Conservation (phyloP, 2,329 filamentous ascomycete species). For the Trichoderma citrinoviride region DNA sequence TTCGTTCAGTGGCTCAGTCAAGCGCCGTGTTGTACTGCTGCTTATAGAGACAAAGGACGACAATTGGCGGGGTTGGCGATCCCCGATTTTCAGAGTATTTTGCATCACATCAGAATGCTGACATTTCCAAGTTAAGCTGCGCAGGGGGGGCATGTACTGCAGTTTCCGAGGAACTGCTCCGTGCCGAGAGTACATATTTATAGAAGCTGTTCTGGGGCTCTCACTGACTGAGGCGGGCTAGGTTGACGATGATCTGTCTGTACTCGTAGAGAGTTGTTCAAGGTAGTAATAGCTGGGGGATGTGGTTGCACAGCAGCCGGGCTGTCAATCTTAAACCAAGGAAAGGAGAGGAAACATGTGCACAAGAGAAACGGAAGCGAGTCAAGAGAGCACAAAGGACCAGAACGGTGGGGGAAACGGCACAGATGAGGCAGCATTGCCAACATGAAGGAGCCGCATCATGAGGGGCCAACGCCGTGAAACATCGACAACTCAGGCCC, state of each 20-base stretch:
- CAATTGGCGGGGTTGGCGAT: slow-evolving; percentile 9
- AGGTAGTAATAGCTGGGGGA: too few relatives aligned
- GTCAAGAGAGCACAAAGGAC: too few relatives aligned
- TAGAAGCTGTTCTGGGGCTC: not conserved
- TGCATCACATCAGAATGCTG: slow-evolving; percentile 11
- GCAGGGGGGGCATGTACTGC: not conserved
- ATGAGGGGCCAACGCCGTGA: too few relatives aligned
- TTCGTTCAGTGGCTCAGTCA: not conserved
- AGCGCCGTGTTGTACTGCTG: not conserved
- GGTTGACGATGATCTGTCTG: not conserved
- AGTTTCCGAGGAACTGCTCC: slow-evolving; percentile 4
- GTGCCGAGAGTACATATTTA: not conserved
- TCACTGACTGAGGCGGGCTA: not conserved
- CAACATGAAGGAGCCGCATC: too few relatives aligned
- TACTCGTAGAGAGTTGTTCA: not conserved
- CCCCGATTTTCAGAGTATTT: not conserved
- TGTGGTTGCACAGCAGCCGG: too few relatives aligned
- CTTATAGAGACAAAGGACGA: not conserved
- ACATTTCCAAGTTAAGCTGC: not conserved
- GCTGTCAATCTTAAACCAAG: too few relatives aligned
- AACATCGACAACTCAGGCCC: too few relatives aligned
- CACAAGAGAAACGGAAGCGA: too few relatives aligned
- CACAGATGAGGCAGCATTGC: too few relatives aligned
- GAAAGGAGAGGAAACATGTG: too few relatives aligned
- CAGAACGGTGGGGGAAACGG: too few relatives aligned